Evolutionary conservation across 1,284 basidiomycete genomes (phyloP), one percentile per base, ranked within the genome.

Genomic region (Fomitopsis schrenkii): DNA sequence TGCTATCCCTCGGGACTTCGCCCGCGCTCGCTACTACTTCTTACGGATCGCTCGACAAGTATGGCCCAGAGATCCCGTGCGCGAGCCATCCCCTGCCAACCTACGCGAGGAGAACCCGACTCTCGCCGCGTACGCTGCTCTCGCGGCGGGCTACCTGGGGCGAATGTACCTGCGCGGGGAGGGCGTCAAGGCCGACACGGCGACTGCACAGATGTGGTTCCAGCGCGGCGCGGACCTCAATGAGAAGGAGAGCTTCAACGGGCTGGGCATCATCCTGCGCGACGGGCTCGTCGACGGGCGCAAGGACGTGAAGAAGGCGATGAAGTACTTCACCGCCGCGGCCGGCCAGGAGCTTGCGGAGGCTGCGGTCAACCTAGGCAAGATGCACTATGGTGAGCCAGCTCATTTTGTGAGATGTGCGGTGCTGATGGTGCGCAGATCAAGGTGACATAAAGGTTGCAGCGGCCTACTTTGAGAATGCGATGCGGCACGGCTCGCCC

Each of bases 131-230:
- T 87, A 88, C 64, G 90, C 91, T 0, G 87, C 93, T 0, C 84
- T 87, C 1, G 89, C 92, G 55, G 94, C 94, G 5, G 91, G 84
- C 2, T 96, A 91, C 72, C 74, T 99, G 1, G 97, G 97, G 0
- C 83, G 93, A 61, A 98, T 99, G 95, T 93, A 92, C 67, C 76
- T 99, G 44, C 82, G 97, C 42, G 97, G 97, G 0, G 97, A 99
- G 73, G 97, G 97, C 9, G 87, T 94, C 28, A 88, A 88, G 69
- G 81, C 83, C 65, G 93, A 98, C 74, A 83, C 84, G 45, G 78
- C 77, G 22, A 77, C 86, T 62, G 97, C 97, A 14, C 93, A 88
- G 77, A 85, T 97, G 76, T 99, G 97, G 97, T 96, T 96, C 70
- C 90, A 94, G 68, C 82, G 96, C 50, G 97, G 95, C 0, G 88